Evolutionary conservation across 2,329 filamentous ascomycete genomes (phyloP).

Genomic region (Alternaria dauci): DNA sequence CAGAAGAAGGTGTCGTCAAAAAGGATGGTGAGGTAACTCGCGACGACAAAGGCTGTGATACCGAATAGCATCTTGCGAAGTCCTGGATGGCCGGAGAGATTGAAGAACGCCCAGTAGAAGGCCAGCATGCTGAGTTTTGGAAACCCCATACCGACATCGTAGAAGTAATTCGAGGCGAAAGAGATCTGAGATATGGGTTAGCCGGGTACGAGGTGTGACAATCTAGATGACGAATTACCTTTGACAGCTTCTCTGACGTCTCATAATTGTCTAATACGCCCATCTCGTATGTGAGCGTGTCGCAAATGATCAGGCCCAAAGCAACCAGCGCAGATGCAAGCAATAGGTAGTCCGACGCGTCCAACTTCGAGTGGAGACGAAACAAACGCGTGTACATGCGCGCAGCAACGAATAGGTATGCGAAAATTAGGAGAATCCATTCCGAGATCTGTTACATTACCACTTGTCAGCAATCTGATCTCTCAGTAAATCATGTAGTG

Average conservation of each 20-base stretch:
- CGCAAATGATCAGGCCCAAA: constrained; percentile 27
- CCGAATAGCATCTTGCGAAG: constrained; percentile 34
- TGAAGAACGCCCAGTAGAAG: constrained; percentile 35
- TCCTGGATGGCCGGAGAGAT: constrained; percentile 25
- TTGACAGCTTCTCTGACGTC: constrained; percentile 28
- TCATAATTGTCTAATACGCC: constrained; percentile 29
- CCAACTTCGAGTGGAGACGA: constrained; percentile 24
- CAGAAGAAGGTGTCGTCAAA: constrained; percentile 38
- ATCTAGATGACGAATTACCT: constrained; percentile 10
- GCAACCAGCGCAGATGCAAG: constrained; percentile 22
- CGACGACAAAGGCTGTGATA: constrained; percentile 29
- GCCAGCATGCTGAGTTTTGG: constrained; percentile 38
- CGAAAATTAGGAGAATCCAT: constrained; percentile 29
- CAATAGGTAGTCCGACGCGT: constrained; percentile 28
- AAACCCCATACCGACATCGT: constrained; percentile 36
- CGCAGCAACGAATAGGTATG: constrained; percentile 29
- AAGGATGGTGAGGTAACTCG: constrained; percentile 31
- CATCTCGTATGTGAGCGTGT: constrained; percentile 19
- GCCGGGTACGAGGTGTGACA: too few species aligned
- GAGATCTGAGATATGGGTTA: constrained; percentile 22
- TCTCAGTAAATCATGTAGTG: not conserved
- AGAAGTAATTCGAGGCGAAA: constrained; percentile 37
- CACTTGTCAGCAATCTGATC: not conserved
- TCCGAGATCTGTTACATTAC: constrained; percentile 25
- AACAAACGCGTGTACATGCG: constrained; percentile 27